Conservation (phyloP, 257 asterid genomes). For the Solanum sejunctum region DNA sequence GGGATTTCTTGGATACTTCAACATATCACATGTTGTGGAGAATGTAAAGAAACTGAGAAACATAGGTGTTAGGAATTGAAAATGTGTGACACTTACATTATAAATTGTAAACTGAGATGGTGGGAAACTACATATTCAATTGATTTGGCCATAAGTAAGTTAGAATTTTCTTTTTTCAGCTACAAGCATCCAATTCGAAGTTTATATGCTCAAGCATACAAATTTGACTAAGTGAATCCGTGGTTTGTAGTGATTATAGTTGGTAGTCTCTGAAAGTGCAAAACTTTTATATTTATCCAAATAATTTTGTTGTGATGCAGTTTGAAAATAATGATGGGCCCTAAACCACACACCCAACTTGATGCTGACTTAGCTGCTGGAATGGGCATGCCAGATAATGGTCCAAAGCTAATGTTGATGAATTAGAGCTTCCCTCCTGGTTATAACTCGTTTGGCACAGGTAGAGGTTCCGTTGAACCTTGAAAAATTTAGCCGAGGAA, state of each 20-base stretch:
- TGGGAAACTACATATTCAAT: background rate
- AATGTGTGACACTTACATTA: background rate
- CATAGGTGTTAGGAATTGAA: background rate
- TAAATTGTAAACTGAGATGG: background rate
- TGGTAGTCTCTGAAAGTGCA: background rate
- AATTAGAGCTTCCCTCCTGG: background rate
- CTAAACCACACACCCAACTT: constrained; percentile 78
- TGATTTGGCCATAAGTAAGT: background rate
- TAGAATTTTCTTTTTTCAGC: background rate
- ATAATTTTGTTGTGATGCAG: constrained; percentile 13
- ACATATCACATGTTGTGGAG: background rate
- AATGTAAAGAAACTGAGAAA: background rate
- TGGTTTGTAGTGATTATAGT: background rate
- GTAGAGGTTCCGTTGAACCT: background rate
- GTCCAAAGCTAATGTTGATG: constrained; percentile 76
- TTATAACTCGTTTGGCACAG: background rate
- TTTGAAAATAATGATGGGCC: constrained; percentile 70
- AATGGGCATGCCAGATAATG: constrained; percentile 95
- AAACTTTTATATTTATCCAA: background rate
- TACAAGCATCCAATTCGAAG: background rate
- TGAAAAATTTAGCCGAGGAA: background rate
- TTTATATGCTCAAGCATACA: background rate
- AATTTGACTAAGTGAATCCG: background rate
- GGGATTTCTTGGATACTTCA: background rate
- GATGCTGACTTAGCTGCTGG: constrained; percentile 95